Evolutionary conservation across 129 eudicot genomes (phyloP), one percentile per base, ranked within the genome.

Genomic region (Flaveria bidentis): DNA sequence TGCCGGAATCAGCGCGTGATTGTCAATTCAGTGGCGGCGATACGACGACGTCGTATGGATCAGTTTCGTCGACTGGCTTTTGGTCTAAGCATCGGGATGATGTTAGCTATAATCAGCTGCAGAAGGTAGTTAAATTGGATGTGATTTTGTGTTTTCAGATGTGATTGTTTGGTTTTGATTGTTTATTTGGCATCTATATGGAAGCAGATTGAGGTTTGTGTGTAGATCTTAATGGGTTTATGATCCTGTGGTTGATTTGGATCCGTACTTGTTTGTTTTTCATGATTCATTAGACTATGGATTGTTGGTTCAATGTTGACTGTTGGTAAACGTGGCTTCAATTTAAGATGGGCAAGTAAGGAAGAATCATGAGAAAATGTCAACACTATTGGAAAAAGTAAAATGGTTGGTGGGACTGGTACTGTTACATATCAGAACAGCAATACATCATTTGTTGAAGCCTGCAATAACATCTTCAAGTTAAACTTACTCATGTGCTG

Each of bases 31-130:
- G 82, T 69, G 72, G 80, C 80, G 80, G 76, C 76, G 80, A 75
- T 76, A 30, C 78, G 15, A 77, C 85, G 45, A 71, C 88, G 83
- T 65, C 87, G 76, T 78, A 83, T 91, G 90, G 90, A 75, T 63
- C 86, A 63, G 80, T 86, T 20, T 77, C 88, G 53, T 85, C 89
- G 68, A 74, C 64, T 80, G 93, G 85, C 23, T 88, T 91, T 74
- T 91, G 98, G 98, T 91, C 98, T 25, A 87, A 91, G 67, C 89
- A 88, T 67, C 84, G 97, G 5, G 92, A 83, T 68, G 97, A 84
- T 73, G 65, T 93, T 66, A 87, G 90, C 87, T 85, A 83, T 64
- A 87, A 88, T 85, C 96, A 88, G 87, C 97, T 93, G 57, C 92
- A 90, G 87, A 90, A 93, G 98, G 98, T 93, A 78, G 41, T 71